A percentile compares a stretch with the other conserved stretches of the same genome.
Evolutionary conservation across 768 basidiomycete species (phyloP).

Genomic region (Dioszegia crocea): DNA sequence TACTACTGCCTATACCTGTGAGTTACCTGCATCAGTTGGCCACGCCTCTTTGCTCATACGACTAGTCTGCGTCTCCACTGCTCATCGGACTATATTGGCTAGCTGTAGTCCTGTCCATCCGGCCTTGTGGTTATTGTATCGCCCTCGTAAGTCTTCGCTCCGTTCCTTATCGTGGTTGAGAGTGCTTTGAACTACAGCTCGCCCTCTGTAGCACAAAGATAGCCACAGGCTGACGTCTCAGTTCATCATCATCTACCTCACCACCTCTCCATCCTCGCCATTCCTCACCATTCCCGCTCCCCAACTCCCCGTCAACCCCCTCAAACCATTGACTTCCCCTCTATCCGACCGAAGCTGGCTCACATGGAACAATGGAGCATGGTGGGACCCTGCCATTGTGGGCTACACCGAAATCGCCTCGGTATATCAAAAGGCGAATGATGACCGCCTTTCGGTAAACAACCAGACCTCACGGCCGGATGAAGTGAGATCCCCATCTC

Average conservation of each 20-base stretch:
- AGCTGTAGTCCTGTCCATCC: slow-evolving; percentile 3
- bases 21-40: not conserved
- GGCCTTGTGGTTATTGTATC: slow-evolving; percentile 3
- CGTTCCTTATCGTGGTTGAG: no score
- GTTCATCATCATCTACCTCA: slow-evolving; percentile 17
- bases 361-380: slow-evolving; percentile 18
- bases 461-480: no score
- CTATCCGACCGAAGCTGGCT: slow-evolving; percentile 24
- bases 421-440: not conserved
- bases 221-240: slow-evolving; percentile 1
- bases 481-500: no score
- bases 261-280: slow-evolving; percentile 24
- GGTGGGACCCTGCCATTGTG: slow-evolving; percentile 22
- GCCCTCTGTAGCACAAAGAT: no score
- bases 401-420: slow-evolving; percentile 20
- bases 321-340: slow-evolving; percentile 12
- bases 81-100: slow-evolving; percentile 6
- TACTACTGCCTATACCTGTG: slow-evolving; percentile 6
- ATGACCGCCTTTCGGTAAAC: no score
- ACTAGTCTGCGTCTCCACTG: not conserved
- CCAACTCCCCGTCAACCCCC: slow-evolving; percentile 1
- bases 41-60: not conserved
- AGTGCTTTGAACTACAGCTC: no score
- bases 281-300: slow-evolving; percentile 4
- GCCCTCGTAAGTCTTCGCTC: slow-evolving; percentile 1